These are phyloP conservation scores for Suhomyces chickasaworum DNA, from an alignment of 1,139 yeast genomes.

Conservation along the genomic window DNA sequence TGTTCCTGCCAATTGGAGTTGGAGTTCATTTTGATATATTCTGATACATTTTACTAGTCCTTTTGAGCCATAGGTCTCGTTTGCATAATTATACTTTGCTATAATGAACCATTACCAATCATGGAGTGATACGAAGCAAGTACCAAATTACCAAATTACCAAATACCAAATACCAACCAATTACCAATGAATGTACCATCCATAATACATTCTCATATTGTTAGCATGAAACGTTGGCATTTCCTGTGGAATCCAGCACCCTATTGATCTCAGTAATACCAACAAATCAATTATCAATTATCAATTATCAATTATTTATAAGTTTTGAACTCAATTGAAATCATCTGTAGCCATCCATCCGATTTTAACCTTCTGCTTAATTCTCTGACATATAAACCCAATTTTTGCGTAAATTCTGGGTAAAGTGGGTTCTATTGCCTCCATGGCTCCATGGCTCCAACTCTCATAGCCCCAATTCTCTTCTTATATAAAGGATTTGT, in stretches of 20 bases:
- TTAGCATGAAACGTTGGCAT: not conserved
- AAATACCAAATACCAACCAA: no score
- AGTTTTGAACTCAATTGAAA: not conserved
- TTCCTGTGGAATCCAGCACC: not conserved
- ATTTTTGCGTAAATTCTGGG: no score
- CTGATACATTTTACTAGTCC: constrained; percentile 21
- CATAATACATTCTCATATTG: not conserved
- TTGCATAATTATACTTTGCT: not conserved
- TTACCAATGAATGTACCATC: not conserved
- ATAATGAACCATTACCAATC: no score
- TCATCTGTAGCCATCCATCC: not conserved
- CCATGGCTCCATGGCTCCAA: no score
- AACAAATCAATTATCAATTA: no score
- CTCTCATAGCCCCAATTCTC: not conserved
- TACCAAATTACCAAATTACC: no score
- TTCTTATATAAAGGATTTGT: not conserved
- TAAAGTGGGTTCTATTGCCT: no score
- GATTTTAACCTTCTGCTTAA: not conserved
- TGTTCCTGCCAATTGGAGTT: constrained; percentile 78
- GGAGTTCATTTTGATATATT: constrained; percentile 68
- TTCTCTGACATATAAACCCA: no score
- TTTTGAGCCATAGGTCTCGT: not conserved
- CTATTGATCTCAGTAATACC: not conserved
- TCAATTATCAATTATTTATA: not conserved
- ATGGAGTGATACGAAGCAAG: no score